Evolutionary conservation across 2,329 filamentous ascomycete species (phyloP).

Genomic region (Colletotrichum sp.): DNA sequence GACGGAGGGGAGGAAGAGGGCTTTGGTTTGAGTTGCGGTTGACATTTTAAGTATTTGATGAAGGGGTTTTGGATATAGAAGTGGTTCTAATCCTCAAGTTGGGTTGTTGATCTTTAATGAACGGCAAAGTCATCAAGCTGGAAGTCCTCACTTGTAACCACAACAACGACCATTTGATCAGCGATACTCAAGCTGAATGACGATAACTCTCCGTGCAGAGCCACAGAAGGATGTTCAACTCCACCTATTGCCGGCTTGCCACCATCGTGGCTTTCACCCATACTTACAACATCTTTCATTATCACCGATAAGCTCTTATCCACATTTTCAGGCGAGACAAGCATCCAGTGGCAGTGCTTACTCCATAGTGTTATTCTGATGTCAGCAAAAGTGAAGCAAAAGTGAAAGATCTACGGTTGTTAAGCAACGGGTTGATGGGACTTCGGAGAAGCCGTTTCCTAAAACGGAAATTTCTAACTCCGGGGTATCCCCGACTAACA

Average conservation of each 20-base stretch:
- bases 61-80: neutral
- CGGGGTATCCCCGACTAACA: neutral
- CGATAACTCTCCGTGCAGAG: neutral
- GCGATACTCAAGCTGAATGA: neutral
- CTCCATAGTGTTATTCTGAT: neutral
- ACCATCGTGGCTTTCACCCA: neutral
- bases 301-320: neutral
- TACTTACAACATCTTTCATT: neutral
- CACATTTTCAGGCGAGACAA: neutral
- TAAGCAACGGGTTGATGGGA: neutral
- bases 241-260: neutral
- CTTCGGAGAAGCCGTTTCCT: neutral
- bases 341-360: neutral
- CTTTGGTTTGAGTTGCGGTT: neutral
- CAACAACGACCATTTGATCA: neutral
- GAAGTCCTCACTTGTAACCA: neutral
- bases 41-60: neutral
- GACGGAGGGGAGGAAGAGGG: neutral
- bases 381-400: neutral
- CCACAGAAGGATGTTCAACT: neutral
- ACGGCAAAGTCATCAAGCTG: neutral
- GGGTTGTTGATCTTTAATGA: neutral
- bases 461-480: neutral
- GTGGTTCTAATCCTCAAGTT: neutral
- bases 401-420: neutral